Base-by-base conservation (phyloP, 2,329 filamentous ascomycete genomes). In the Boeremia exigua region DNA sequence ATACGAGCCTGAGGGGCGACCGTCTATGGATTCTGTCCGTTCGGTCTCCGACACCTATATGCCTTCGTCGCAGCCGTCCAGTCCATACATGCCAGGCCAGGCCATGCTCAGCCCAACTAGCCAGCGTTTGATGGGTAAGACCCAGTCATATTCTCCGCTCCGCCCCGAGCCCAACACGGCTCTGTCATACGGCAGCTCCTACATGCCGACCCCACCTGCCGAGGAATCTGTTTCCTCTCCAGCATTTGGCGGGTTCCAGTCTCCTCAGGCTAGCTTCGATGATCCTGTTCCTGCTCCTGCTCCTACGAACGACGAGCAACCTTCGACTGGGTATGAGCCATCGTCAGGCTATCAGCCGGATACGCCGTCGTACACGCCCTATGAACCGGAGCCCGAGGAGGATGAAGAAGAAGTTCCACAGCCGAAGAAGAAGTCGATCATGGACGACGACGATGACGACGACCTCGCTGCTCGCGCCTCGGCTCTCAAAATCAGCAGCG, bases 401-500 rank as follows among this genome's bases (percentile, higher is more conserved):
- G 75, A 68, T 9, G 57, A 71, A 3, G 75, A 76, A 6, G 79
- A 79, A 2, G 79, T 83, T 11, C 62, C 77, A 28, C 45, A 63
- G 6, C 79, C 83, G 6, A 79, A 81, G 48, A 91, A 90, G 78
- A 92, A 90, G 73, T 86, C 85, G 19, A 87, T 92, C 66, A 90
- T 95, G 84, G 88, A 94, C 68, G 89, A 94, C 7, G 90, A 94
- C 37, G 90, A 92, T 11, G 90, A 91, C 23, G 87, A 90, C 55
- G 82, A 90, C 38, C 79, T 86, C 29, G 78, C 79, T 6, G 71
- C 77, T 34, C 79, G 80, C 30, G 84, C 82, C 38, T 79, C 84
- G 2, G 78, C 81, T 2, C 75, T 83, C 48, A 82, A 80, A 60
- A 67, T 68, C 25, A 59, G 58, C 29, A 56, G 49, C 14, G 40